Conservation (phyloP, 1,284 basidiomycete genomes). For the Gastroboletus turbinatus region DNA sequence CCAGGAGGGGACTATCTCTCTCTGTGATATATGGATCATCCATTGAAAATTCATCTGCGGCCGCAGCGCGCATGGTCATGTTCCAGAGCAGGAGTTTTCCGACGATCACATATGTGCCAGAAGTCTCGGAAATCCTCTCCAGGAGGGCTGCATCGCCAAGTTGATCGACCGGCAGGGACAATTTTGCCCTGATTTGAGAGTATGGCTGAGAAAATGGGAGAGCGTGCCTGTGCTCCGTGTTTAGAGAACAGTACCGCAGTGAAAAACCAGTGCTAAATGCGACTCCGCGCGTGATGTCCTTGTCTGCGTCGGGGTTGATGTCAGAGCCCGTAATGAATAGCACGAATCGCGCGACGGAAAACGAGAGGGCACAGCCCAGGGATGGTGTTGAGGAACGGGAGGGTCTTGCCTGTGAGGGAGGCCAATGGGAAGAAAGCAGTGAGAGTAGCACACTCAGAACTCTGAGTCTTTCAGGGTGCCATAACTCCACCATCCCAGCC, state of each 20-base stretch:
- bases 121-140: constrained; percentile 39
- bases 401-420: constrained; percentile 26
- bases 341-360: constrained; percentile 64
- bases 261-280: constrained; percentile 60
- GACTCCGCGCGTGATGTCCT: constrained; percentile 71
- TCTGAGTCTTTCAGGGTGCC: constrained; percentile 65
- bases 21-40: constrained; percentile 61
- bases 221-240: constrained; percentile 45
- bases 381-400: constrained; percentile 42
- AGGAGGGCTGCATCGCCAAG: constrained; percentile 54
- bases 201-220: constrained; percentile 42
- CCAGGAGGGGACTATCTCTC: constrained; percentile 45
- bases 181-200: constrained; percentile 47
- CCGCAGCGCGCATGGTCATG: constrained; percentile 53
- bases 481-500: constrained; percentile 67
- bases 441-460: constrained; percentile 46
- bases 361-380: constrained; percentile 54
- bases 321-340: constrained; percentile 75
- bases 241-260: constrained; percentile 62
- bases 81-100: constrained; percentile 48
- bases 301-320: constrained; percentile 67
- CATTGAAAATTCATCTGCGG: constrained; percentile 61
- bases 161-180: constrained; percentile 63
- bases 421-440: constrained; percentile 13
- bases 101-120: constrained; percentile 37